Evolutionary conservation across 495 filamentous ascomycete genomes (phyloP).

Genomic region (Xylaria flabelliformis): DNA sequence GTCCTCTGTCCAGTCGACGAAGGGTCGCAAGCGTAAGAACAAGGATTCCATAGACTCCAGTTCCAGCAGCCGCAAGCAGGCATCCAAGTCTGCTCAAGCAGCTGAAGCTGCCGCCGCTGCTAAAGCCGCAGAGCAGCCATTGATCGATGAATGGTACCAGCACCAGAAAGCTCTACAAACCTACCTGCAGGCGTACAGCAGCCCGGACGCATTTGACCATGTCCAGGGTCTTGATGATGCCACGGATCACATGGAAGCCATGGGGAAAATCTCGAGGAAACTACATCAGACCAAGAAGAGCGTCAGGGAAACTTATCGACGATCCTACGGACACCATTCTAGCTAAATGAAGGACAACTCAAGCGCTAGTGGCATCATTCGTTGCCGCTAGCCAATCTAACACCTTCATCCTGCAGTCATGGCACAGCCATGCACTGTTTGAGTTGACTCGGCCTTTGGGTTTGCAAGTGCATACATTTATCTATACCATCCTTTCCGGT

Average conservation of each 20-base stretch:
- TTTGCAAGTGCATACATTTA: slow-evolving; percentile 41
- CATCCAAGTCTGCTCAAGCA: slow-evolving; percentile 41
- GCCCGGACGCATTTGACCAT: slow-evolving; percentile 53
- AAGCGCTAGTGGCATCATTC: not conserved
- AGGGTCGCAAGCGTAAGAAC: slow-evolving; percentile 59
- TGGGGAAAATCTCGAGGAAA: slow-evolving; percentile 49
- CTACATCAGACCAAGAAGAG: slow-evolving; percentile 39
- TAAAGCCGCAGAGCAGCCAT: slow-evolving; percentile 40
- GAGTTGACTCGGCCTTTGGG: slow-evolving; percentile 26
- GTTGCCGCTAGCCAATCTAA: not conserved
- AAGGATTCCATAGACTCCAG: slow-evolving; percentile 53
- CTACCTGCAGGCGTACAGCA: slow-evolving; percentile 49
- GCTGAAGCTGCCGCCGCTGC: slow-evolving; percentile 39
- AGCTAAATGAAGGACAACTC: slow-evolving; percentile 38
- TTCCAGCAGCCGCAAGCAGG: slow-evolving; percentile 52
- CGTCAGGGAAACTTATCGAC: slow-evolving; percentile 37
- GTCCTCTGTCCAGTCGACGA: slow-evolving; percentile 41
- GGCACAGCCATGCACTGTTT: slow-evolving; percentile 24
- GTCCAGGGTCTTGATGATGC: slow-evolving; percentile 53
- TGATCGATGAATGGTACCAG: slow-evolving; percentile 55
- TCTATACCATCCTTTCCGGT: slow-evolving; percentile 35
- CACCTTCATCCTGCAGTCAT: slow-evolving; percentile 20
- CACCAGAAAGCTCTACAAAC: slow-evolving; percentile 54
- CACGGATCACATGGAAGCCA: slow-evolving; percentile 51
- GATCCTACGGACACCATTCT: slow-evolving; percentile 41